These are phyloP conservation scores for Populus simonii DNA, from an alignment of 345 rosid genomes.

Conservation along the genomic window DNA sequence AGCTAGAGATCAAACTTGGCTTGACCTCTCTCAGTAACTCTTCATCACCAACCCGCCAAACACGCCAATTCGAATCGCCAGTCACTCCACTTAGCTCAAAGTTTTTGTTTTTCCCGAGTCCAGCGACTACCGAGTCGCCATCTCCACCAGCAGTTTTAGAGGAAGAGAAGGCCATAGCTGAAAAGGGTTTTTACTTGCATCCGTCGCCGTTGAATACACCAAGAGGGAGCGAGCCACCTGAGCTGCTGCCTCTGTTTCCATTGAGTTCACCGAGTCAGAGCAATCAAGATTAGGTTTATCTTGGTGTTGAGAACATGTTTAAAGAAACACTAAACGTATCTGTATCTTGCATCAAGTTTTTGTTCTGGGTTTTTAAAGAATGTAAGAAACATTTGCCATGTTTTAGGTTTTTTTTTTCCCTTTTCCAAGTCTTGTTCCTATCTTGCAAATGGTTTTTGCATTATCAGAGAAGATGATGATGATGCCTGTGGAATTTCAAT, in stretches of 20 bases:
- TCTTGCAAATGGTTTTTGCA: background rate
- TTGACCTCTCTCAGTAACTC: slow-evolving; percentile 16
- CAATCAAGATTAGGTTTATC: slow-evolving; percentile 19
- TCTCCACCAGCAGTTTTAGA: slow-evolving; percentile 30
- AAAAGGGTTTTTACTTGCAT: slow-evolving; percentile 23
- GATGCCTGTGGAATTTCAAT: background rate
- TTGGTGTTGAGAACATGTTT: background rate
- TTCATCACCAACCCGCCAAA: background rate
- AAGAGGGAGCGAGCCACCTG: slow-evolving; percentile 22
- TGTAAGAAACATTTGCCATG: background rate
- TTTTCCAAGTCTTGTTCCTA: background rate
- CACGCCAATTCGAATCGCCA: slow-evolving; percentile 20
- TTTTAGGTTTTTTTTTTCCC: background rate
- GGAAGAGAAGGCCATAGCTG: slow-evolving; percentile 34
- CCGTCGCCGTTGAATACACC: slow-evolving; percentile 27
- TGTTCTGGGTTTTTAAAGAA: background rate
- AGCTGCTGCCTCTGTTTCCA: slow-evolving; percentile 25
- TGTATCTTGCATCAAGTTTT: background rate
- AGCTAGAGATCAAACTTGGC: slow-evolving; percentile 47
- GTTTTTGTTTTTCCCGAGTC: slow-evolving; percentile 24
- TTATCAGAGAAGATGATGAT: background rate
- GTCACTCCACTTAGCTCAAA: slow-evolving; percentile 41
- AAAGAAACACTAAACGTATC: background rate
- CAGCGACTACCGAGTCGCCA: slow-evolving; percentile 28
- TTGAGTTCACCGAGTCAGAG: slow-evolving; percentile 16